Base-by-base conservation (phyloP, 1,284 basidiomycete species). In the Ustilago xerochloae region DNA sequence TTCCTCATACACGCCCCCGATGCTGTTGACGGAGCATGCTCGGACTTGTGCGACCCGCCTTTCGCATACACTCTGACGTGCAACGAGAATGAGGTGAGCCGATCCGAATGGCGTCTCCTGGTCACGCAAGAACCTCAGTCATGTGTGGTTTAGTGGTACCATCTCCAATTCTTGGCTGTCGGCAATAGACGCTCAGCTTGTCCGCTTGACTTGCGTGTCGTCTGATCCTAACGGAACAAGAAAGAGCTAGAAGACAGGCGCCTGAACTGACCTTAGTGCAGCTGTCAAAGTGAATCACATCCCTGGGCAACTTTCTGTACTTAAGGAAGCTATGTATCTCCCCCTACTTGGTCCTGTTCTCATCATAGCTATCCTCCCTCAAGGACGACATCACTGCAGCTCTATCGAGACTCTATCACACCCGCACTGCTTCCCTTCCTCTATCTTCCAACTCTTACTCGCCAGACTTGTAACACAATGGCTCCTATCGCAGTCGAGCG, bases 401-500 rank as follows among this genome's bases (percentile, higher is more conserved):
- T n/a, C n/a, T n/a, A n/a, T n/a, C n/a, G n/a, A n/a, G n/a, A n/a
- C n/a, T n/a, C 22, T 24, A 38, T 6, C 18, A 41, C 32, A 22
- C 38, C 41, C 16, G 12, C 6, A 1, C 9, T 20, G 26, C 4
- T 1, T 5, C 22, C 12, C 22, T 26, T 24, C 16, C 15, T 4
- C 39, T 45, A 20, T 2, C 36, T 16, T 39, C 15, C 18, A 8
- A n/a, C 39, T 16, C 15, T 24, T 18, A n/a, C 26, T 18, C 36
- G 15, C 18, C 9, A 24, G 8, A 22, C n/a, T 26, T 20, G 13
- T 4, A 51, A 16, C 61, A 57, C 8, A 45, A 72, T 72, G 69
- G 69, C 69, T 35, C 69, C 69, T 28, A 46, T 72, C 63, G 69
- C 69, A 24, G 60, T 72, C 35, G 63, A 65, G 28, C 62, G 51